These are phyloP conservation scores for Septoria petroselini DNA, from an alignment of 2,329 filamentous ascomycete species.

Conservation along the genomic window DNA sequence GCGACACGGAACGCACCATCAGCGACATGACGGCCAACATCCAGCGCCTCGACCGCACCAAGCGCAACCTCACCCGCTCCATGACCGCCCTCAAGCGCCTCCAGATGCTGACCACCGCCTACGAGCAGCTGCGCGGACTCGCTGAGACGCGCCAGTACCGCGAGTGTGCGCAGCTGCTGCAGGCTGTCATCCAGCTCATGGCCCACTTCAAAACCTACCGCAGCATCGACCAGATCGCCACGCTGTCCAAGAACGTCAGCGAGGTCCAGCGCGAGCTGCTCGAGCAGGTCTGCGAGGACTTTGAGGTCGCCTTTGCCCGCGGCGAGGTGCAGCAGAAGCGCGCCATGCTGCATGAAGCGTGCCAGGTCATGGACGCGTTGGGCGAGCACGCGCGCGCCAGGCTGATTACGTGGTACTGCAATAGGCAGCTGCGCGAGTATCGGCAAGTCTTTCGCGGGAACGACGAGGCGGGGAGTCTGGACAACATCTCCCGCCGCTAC, in stretches of 20 bases:
- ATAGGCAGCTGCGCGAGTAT: slow-evolving; percentile 93
- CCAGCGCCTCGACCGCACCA: slow-evolving; percentile 92
- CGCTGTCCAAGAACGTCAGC: slow-evolving; percentile 84
- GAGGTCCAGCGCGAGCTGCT: slow-evolving; percentile 89
- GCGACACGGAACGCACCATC: slow-evolving; percentile 91
- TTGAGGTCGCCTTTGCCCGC: slow-evolving; percentile 91
- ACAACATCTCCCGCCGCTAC: slow-evolving; percentile 93
- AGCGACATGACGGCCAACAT: slow-evolving; percentile 99
- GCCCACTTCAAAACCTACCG: slow-evolving; percentile 97
- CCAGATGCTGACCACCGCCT: slow-evolving; percentile 99
- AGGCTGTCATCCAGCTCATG: slow-evolving; percentile 96
- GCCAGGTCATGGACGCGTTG: slow-evolving; percentile 88
- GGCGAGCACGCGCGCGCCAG: slow-evolving; percentile 80
- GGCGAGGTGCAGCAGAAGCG: slow-evolving; percentile 71
- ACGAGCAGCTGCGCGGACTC: slow-evolving; percentile 84
- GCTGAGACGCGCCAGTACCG: slow-evolving; percentile 85
- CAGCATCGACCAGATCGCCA: slow-evolving; percentile 96
- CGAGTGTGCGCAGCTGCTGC: slow-evolving; percentile 88
- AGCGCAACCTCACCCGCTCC: slow-evolving; percentile 90
- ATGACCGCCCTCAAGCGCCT: slow-evolving; percentile 97
- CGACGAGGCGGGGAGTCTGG: slow-evolving; percentile 90
- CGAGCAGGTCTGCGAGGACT: slow-evolving; percentile 98
- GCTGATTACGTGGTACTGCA: slow-evolving; percentile 94
- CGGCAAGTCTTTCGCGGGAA: slow-evolving; percentile 92
- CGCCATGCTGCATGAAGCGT: slow-evolving; percentile 76